phyloP scores from a whole-genome alignment of 768 basidiomycete genomes.

The Lentinula detonsa region DNA sequence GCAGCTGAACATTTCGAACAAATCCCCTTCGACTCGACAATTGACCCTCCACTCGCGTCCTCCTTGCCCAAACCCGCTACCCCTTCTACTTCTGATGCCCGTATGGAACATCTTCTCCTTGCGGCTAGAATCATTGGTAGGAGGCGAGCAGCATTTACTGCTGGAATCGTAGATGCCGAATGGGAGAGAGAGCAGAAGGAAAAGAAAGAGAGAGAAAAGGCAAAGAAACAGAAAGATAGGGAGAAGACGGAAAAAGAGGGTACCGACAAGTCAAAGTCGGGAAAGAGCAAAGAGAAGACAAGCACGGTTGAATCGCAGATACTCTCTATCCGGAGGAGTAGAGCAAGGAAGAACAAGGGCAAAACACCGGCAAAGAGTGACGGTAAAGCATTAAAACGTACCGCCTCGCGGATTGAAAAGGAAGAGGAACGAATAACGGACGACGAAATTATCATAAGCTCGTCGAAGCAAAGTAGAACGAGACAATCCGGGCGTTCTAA shows the following conservation, averaged over 20 bases:
- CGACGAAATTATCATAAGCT: neutral
- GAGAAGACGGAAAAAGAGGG: neutral
- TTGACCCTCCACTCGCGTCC: constrained; percentile 6
- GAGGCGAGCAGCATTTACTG: constrained; percentile 49
- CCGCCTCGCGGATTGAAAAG: neutral
- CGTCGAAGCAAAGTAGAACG: neutral
- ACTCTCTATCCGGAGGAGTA: neutral
- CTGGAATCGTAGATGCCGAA: constrained; percentile 40
- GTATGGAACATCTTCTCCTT: constrained; percentile 63
- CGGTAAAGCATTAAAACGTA: neutral
- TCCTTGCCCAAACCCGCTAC: constrained; percentile 10
- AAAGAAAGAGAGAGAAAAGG: constrained; percentile 16
- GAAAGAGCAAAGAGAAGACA: neutral
- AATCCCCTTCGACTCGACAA: neutral
- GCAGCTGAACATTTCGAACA: neutral
- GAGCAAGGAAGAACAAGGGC: neutral
- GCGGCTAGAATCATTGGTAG: constrained; percentile 68
- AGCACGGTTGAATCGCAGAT: neutral
- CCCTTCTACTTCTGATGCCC: constrained; percentile 53
- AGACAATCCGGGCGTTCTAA: neutral
- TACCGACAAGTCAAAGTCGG: neutral
- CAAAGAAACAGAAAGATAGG: neutral
- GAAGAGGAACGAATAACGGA: neutral
- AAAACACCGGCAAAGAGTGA: neutral
- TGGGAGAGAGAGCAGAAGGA: constrained; percentile 33